Percentiles rank a stretch among this genome's conserved stretches.
phyloP scores from a whole-genome alignment of 2,329 filamentous ascomycete genomes.

The Hypoxylon sp. region DNA sequence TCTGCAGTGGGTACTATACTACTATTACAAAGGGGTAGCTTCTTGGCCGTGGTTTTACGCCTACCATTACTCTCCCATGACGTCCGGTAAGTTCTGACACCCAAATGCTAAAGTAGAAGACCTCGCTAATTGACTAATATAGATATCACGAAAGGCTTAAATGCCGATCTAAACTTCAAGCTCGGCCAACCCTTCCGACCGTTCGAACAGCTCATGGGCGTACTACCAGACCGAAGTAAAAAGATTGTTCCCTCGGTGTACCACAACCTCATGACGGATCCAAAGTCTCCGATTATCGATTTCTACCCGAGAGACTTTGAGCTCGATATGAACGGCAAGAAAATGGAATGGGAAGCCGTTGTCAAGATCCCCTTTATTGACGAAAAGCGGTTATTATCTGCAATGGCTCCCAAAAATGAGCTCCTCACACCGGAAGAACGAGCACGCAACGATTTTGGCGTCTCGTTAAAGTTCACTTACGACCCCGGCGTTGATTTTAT shows the following conservation, averaged over 20 bases:
- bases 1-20: conserved; percentile 96
- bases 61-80: conserved; percentile 98
- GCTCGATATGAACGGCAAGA: conserved; percentile 99
- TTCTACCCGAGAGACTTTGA: conserved; percentile 98
- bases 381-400: conserved; percentile 83
- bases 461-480: conserved; percentile 93
- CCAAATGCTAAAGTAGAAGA: not conserved
- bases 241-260: conserved; percentile 91
- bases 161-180: conserved; percentile 89
- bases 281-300: conserved; percentile 92
- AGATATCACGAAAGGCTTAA: conserved; percentile 90
- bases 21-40: conserved; percentile 96
- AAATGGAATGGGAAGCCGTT: conserved; percentile 99
- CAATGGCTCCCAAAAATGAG: conserved; percentile 88
- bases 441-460: conserved; percentile 88
- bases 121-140: conserved; percentile 41
- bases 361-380: conserved; percentile 99
- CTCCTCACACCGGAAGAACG: conserved; percentile 83
- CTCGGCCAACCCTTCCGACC: conserved; percentile 95
- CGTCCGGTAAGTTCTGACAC: conserved; percentile 71
- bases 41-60: conserved; percentile 99
- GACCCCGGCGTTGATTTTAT: conserved; percentile 80
- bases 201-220: conserved; percentile 98
- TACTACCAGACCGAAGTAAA: conserved; percentile 96
- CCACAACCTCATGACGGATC: conserved; percentile 91